Conservation (phyloP, 495 filamentous ascomycete genomes). For the Parathielavia hyrcaniae region DNA sequence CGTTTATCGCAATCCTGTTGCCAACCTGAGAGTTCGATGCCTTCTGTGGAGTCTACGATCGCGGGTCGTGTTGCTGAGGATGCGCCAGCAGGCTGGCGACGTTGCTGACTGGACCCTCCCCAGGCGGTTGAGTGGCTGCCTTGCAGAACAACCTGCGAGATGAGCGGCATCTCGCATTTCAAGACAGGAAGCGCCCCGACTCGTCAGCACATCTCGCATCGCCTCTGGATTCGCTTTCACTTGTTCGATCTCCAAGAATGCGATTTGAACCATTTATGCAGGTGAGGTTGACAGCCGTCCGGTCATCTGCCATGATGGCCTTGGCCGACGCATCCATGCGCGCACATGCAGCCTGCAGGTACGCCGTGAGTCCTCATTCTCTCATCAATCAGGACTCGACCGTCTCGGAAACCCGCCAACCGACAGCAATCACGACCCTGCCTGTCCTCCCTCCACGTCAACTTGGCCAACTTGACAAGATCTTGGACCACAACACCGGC, state of each 20-base stretch:
- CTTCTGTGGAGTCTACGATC: too few relatives aligned
- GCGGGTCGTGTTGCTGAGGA: too few relatives aligned
- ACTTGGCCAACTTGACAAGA: neutral
- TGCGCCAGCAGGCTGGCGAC: too few relatives aligned
- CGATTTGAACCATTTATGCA: conserved; percentile 5
- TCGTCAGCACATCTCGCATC: conserved; percentile 6
- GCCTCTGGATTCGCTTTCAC: conserved; percentile 5
- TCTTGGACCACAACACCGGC: neutral
- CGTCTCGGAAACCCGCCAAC: neutral
- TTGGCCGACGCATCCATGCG: conserved; percentile 8
- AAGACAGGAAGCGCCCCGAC: conserved; percentile 4
- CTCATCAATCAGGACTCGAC: neutral
- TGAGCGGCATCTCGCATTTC: neutral
- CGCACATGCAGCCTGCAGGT: conserved; percentile 10
- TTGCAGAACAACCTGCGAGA: neutral
- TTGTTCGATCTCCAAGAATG: conserved; percentile 5
- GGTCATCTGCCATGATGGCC: conserved; percentile 15
- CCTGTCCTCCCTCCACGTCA: neutral
- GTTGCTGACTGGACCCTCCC: too few relatives aligned
- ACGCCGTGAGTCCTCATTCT: conserved; percentile 11
- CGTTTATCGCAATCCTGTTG: too few relatives aligned
- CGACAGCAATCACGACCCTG: neutral
- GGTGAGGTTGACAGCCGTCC: neutral
- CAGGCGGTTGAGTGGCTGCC: too few relatives aligned
- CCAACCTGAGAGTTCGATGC: too few relatives aligned